Conservation (phyloP, 352 stramenopile species). For the Phytophthora europaea region DNA sequence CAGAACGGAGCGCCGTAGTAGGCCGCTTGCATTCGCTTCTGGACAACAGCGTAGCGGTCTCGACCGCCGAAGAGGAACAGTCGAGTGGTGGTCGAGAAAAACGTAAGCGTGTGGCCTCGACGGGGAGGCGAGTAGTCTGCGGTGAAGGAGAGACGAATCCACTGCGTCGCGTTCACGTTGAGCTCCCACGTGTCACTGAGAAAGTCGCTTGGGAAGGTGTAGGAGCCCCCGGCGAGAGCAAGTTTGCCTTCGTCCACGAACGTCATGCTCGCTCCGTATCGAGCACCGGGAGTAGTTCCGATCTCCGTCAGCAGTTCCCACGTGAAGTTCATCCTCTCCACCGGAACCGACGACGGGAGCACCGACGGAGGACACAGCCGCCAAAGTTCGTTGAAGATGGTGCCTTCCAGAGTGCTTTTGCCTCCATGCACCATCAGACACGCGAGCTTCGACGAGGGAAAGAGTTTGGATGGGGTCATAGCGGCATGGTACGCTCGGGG, state of each 20-base stretch:
- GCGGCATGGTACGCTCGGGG: slow-evolving; percentile 59
- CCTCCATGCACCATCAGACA: slow-evolving; percentile 74
- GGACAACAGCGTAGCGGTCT: slow-evolving; percentile 70
- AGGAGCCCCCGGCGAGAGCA: slow-evolving; percentile 69
- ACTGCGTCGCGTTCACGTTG: slow-evolving; percentile 75
- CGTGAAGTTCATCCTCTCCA: slow-evolving; percentile 58
- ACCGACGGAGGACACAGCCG: slow-evolving; percentile 52
- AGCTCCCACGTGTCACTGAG: slow-evolving; percentile 78
- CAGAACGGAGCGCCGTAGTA: slow-evolving; percentile 69
- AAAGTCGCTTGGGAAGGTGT: slow-evolving; percentile 82
- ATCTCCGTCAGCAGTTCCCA: slow-evolving; percentile 68
- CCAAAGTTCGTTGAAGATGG: slow-evolving; percentile 85
- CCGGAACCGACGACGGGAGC: neutral
- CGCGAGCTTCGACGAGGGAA: slow-evolving; percentile 28
- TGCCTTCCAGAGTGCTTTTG: slow-evolving; percentile 44
- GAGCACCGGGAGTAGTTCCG: slow-evolving; percentile 59
- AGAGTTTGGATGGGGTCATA: slow-evolving; percentile 51
- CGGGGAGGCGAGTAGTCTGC: slow-evolving; percentile 60
- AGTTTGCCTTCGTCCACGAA: slow-evolving; percentile 75
- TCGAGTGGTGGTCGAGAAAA: slow-evolving; percentile 36
- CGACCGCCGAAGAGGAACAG: slow-evolving; percentile 72
- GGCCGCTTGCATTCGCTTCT: slow-evolving; percentile 59
- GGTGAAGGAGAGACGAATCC: slow-evolving; percentile 62
- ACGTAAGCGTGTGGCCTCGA: slow-evolving; percentile 65
- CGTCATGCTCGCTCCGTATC: slow-evolving; percentile 62